Base-by-base conservation (phyloP, 306 rosid species). In the Macrotyloma uniflorum region DNA sequence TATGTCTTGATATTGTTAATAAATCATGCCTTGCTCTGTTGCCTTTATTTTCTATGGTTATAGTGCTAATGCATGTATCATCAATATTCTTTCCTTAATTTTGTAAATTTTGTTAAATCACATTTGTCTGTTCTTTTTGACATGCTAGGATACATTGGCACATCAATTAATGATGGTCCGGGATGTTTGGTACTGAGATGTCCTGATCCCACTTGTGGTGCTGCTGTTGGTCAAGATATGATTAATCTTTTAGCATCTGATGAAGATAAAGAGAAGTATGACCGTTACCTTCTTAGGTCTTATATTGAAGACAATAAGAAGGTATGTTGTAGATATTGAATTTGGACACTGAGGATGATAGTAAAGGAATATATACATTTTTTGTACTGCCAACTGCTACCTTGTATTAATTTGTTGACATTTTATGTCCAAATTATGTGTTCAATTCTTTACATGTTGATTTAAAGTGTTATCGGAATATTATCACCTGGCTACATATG, bases 131-230 rank as follows among this genome's bases (percentile, higher is more conserved):
- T 77, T 43, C 43, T 24, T 72, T 72, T 66, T 63, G 47, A 38
- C 43, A 38, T 67, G 77, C 32, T 66, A 81, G 88, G 92, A 19
- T 93, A 90, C 83, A 83, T 93, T 70, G 57, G 88, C 76, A 93
- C 89, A 64, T 85, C 96, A 58, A 89, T 93, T 61, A 86, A 85
- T 50, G 97, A 87, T 53, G 96, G 97, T 36, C 93, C 92, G 0
- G 97, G 96, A 80, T 93, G 97, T 79, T 87, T 93, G 87, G 67
- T 42, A 77, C 89, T 93, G 84, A 90, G 83, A 87, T 93, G 97
- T 85, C 97, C 97, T 45, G 87, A 85, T 80, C 97, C 96, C 13
- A 40, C 87, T 74, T 93, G 97, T 64, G 86, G 85, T 62, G 92
- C 94, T 61, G 90, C 92, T 68, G 83, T 93, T 72, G 94, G 85